phyloP scores from a whole-genome alignment of 192 early-diverging fungal species.

The Funneliformis geosporum region DNA sequence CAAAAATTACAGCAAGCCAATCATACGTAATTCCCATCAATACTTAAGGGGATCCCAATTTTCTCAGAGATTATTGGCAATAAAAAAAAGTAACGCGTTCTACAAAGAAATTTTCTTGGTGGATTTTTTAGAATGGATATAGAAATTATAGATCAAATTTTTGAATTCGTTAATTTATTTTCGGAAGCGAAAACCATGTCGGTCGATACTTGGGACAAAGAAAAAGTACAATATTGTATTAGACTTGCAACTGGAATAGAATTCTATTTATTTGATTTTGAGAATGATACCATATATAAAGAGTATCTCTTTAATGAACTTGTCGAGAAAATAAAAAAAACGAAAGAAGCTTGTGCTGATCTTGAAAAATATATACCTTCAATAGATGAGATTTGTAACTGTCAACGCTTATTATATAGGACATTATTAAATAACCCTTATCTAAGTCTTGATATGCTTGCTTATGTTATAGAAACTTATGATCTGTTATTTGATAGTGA shows the following conservation, averaged over 20 bases:
- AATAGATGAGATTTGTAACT: not conserved
- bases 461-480: slow-evolving; percentile 2
- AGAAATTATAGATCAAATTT: not conserved
- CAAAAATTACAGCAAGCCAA: too few species aligned
- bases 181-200: not conserved
- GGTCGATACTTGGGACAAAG: not conserved
- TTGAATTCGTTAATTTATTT: not conserved
- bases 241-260: not conserved
- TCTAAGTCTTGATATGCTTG: not conserved
- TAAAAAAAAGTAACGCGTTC: too few species aligned
- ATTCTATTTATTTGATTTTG: not conserved
- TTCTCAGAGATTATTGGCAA: too few species aligned
- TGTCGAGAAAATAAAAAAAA: not conserved
- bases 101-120: too few species aligned
- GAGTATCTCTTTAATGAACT: not conserved
- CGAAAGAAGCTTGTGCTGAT: not conserved
- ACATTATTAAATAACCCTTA: not conserved
- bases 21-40: too few species aligned
- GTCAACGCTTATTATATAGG: not conserved
- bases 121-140: not conserved
- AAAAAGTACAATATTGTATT: not conserved
- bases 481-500: not conserved
- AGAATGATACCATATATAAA: not conserved
- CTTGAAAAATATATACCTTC: not conserved
- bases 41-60: too few species aligned